Conservation (phyloP, 352 stramenopile species). For the Phytophthora ohioensis region DNA sequence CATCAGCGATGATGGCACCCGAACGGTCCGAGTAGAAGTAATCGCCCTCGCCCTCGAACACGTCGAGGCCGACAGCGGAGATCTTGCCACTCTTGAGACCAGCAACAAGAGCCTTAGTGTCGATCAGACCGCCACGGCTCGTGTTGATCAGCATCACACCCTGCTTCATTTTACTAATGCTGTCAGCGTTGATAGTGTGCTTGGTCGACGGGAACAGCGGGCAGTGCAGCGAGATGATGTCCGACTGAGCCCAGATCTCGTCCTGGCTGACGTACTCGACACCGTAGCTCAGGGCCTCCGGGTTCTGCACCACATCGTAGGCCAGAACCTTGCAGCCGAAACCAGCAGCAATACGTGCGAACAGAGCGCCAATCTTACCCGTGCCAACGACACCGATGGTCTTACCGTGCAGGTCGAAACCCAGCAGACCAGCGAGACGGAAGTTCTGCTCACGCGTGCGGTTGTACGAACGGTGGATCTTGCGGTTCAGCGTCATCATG, state of each 20-base stretch:
- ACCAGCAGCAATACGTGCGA: constrained; percentile 54
- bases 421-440: constrained; percentile 60
- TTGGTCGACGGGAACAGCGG: constrained; percentile 84
- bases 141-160: constrained; percentile 93
- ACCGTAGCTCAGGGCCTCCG: constrained; percentile 45
- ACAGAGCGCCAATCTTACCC: constrained; percentile 57
- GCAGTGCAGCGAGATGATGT: constrained; percentile 92
- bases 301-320: constrained; percentile 73
- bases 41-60: constrained; percentile 86
- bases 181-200: constrained; percentile 86
- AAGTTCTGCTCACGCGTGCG: constrained; percentile 84
- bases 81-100: constrained; percentile 87
- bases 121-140: constrained; percentile 86
- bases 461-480: constrained; percentile 81
- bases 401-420: constrained; percentile 80
- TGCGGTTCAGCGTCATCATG: constrained; percentile 86
- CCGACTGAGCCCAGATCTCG: constrained; percentile 67
- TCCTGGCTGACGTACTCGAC: constrained; percentile 60
- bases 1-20: constrained; percentile 69
- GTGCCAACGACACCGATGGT: constrained; percentile 76
- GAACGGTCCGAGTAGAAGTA: constrained; percentile 87
- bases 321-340: constrained; percentile 65
- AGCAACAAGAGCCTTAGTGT: constrained; percentile 83
- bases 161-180: constrained; percentile 89
- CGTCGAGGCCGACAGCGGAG: constrained; percentile 82